Conservation (phyloP, 768 basidiomycete genomes). For the Boletus subparvulus region DNA sequence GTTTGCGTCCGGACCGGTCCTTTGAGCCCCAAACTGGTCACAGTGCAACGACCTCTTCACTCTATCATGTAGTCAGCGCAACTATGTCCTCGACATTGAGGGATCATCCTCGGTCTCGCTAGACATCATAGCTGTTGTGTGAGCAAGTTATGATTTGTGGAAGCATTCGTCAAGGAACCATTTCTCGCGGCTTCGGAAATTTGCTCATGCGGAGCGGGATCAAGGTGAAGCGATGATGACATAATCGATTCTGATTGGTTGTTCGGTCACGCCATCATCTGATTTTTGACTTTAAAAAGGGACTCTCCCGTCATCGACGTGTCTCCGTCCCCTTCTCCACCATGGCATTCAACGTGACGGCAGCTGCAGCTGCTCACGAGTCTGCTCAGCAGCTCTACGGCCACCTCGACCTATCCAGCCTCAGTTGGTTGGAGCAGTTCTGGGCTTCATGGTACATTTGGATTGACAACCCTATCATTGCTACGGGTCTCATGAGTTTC, state of each 20-base stretch:
- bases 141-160: too few species aligned
- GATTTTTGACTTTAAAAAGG: conserved; percentile 14
- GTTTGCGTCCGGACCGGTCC: too few species aligned
- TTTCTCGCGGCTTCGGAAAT: too few species aligned
- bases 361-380: conserved; percentile 23
- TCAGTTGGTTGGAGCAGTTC: conserved; percentile 70
- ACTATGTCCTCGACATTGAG: too few species aligned
- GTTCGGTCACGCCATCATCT: conserved; percentile 27
- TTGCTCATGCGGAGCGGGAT: too few species aligned
- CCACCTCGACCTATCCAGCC: conserved; percentile 54
- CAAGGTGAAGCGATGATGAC: background rate
- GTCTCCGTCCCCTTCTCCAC: conserved; percentile 1
- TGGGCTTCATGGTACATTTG: conserved; percentile 87
- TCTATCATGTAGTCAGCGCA: too few species aligned
- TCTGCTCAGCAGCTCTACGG: conserved; percentile 51
- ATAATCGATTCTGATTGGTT: conserved; percentile 28
- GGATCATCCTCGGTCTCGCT: too few species aligned
- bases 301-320: too few species aligned
- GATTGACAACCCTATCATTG: conserved; percentile 87
- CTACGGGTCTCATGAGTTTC: conserved; percentile 93
- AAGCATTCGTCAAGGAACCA: too few species aligned
- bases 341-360: conserved; percentile 47
- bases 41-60: too few species aligned
- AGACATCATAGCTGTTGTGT: too few species aligned
- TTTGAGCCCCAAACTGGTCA: too few species aligned